phyloP scores from a whole-genome alignment of 2,329 filamentous ascomycete genomes.

The Pestalotiopsis sp. region DNA sequence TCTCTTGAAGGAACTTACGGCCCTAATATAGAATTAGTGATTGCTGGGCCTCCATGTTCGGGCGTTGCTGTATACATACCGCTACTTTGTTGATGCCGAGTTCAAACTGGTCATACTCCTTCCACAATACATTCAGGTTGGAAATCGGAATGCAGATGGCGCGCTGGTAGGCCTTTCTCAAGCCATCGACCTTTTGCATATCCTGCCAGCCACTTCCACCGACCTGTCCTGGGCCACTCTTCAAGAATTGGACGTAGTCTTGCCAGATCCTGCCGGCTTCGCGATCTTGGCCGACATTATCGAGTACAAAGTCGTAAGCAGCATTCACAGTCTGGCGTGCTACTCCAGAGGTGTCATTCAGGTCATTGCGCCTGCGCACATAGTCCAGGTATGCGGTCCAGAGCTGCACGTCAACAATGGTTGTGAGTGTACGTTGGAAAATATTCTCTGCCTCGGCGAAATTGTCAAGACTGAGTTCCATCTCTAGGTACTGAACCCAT shows the following conservation, averaged over 20 bases:
- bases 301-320: conserved; percentile 90
- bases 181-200: conserved; percentile 93
- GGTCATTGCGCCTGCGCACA: conserved; percentile 86
- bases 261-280: conserved; percentile 90
- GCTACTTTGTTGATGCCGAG: conserved; percentile 92
- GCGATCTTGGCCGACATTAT: conserved; percentile 88
- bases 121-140: conserved; percentile 85
- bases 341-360: conserved; percentile 78
- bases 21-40: conserved; percentile 56
- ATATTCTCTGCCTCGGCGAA: conserved; percentile 80
- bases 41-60: neutral
- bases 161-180: conserved; percentile 90
- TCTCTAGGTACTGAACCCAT: conserved; percentile 86
- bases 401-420: conserved; percentile 80
- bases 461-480: conserved; percentile 88
- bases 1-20: conserved; percentile 91
- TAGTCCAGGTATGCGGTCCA: conserved; percentile 97
- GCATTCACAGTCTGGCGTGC: conserved; percentile 80
- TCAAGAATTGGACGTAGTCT: conserved; percentile 93
- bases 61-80: conserved; percentile 44
- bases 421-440: conserved; percentile 78
- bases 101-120: conserved; percentile 97
- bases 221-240: conserved; percentile 81
- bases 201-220: conserved; percentile 93
- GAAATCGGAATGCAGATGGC: conserved; percentile 87